Evolutionary conservation across 2,329 filamentous ascomycete species (phyloP), one percentile per base, ranked within the genome.

Genomic region (Aureobasidium uvarum): DNA sequence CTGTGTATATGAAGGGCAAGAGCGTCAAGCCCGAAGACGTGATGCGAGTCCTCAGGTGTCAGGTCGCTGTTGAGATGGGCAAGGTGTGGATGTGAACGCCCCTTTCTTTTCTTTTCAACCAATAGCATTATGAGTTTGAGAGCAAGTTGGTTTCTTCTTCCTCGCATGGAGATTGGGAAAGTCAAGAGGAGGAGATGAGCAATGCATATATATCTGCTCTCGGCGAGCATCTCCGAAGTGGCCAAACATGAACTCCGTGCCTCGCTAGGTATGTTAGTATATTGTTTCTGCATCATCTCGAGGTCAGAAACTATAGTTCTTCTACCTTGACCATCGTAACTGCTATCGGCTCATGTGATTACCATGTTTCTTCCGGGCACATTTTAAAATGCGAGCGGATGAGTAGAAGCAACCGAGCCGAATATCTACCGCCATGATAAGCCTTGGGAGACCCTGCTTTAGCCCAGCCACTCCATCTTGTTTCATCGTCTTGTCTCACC

Each of bases 11-110:
- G 52, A 74, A 79, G 11, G 83, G 84, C 36, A 81, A 81, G 13
- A 85, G 84, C 20, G 86, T 70, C 20, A 70, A 79, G 68, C 89
- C 86, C 0, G 81, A 82, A 55, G 89, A 94, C 68, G 81, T 97
- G n/a, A 77, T 96, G 66, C 82, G 83, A 69, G 84, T 88, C 69
- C 74, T 96, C 76, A 84, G 93, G 69, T 75, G 91, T 60, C 89
- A 88, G 2, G 76, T 96, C 72, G 89, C 91, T 16, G 86, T 84
- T 74, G 91, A 95, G 70, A 78, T 96, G 72, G 89, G 86, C 16
- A 84, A 81, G 71, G 80, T 88, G 62, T 92, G 89, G 88, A 66
- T 55, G 38, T 66, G 56, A 43, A 55, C 54, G n/a, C 13, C 20
- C 25, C 23, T 41, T 36, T 16, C 7, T 45, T 36, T 31, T 36